Percentiles rank a stretch among this genome's conserved stretches.
These are phyloP conservation scores for Spiromastix sp. DNA, from an alignment of 2,329 filamentous ascomycete species.

Conservation along the genomic window DNA sequence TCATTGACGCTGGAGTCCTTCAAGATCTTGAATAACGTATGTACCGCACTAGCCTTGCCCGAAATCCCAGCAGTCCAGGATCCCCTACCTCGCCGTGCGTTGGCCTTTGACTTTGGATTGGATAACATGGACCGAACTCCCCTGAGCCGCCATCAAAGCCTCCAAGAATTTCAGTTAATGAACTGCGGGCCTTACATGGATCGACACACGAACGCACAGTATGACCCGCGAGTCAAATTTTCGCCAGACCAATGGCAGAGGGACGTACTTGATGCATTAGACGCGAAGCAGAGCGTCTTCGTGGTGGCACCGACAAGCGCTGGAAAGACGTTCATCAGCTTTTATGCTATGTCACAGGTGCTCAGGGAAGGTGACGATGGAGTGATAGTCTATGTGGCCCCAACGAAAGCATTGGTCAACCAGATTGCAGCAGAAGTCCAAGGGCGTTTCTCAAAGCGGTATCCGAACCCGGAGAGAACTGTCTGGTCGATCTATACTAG, in stretches of 20 bases:
- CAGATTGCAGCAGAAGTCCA: slow-evolving; percentile 74
- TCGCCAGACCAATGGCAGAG: slow-evolving; percentile 68
- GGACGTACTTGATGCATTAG: slow-evolving; percentile 61
- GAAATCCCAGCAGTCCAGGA: no score
- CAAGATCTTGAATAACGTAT: no score
- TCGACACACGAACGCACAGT: slow-evolving; percentile 57
- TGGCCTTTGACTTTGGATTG: no score
- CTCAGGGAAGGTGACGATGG: slow-evolving; percentile 58
- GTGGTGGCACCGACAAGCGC: slow-evolving; percentile 69
- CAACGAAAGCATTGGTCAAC: slow-evolving; percentile 73
- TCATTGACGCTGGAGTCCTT: no score
- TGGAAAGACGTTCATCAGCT: slow-evolving; percentile 71
- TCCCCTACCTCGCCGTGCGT: no score
- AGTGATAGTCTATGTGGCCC: slow-evolving; percentile 67
- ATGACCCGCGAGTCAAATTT: slow-evolving; percentile 59
- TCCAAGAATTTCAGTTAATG: slow-evolving; percentile 59
- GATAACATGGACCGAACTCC: no score
- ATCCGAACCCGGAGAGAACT: slow-evolving; percentile 50
- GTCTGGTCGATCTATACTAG: slow-evolving; percentile 73
- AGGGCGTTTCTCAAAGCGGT: slow-evolving; percentile 59
- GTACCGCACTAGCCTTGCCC: no score
- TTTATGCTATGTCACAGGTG: slow-evolving; percentile 73
- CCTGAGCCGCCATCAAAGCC: no score
- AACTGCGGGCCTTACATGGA: slow-evolving; percentile 66
- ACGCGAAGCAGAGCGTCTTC: slow-evolving; percentile 58